Evolutionary conservation across 1,284 basidiomycete genomes (phyloP), one percentile per base, ranked within the genome.

Genomic region (Cryptococcus sp.): DNA sequence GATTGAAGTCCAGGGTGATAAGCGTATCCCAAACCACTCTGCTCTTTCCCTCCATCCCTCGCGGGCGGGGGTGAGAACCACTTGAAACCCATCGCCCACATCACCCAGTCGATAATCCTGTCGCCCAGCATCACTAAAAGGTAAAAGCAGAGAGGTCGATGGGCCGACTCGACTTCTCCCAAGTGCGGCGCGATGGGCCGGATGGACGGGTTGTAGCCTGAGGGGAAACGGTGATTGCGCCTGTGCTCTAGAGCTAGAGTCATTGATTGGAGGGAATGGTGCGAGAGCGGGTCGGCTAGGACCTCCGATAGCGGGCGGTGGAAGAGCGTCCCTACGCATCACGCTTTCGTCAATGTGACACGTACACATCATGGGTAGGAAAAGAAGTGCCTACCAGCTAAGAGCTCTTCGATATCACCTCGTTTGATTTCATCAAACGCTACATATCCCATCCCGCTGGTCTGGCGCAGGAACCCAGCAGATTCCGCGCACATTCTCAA

Each of bases 371-470:
- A n/a, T n/a, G n/a, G 25, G 41, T 20, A 15, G 13, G 25, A 10
- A 11, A 15, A 52, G 2, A 23, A 10, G n/a, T 19, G 51, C 58
- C 17, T 38, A 60, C 58, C 53, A 40, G 54, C 50, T 13, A 60
- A 38, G 7, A 54, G 25, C 40, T 60, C 58, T 46, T 60, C 58
- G 3, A 60, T 48, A 40, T 60, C 55, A 17, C 58, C 58, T 42
- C 58, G 48, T 19, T 54, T 54, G 7, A 55, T 16, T 23, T 55
- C 47, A 17, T 41, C 13, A n/a, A 47, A 38, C 16, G 42, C 30
- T 13, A 35, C 30, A 5, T 35, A 2, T 35, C 30, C 30, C 13
- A 5, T 13, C 2, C 38, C 50, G 40, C 47, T 17, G 19, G 19
- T 20, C 49, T 19, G 25, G 48, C 48, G 13, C 48, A 47, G 51